Percentiles rank a stretch among this genome's conserved stretches.
Conservation (phyloP, 306 rosid genomes). For the cucumber (Cucumis sativus) region Cucumber_9930_V3 NC_026655.2:9293501-9294000, state of each 20-base stretch:
- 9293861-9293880: no score
- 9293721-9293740: neutral
- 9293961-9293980: no score
- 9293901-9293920: no score
- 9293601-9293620: conserved; percentile 32
- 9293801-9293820: neutral
- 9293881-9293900: no score
- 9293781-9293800: neutral
- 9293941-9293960: no score
- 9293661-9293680: conserved; percentile 65
- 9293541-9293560: conserved; percentile 73
- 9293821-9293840: neutral
- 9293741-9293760: neutral
- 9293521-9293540: conserved; percentile 36
- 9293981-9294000: no score
- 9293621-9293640: conserved; percentile 76
- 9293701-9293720: conserved; percentile 64
- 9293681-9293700: conserved; percentile 40
- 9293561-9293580: conserved; percentile 23
- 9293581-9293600: conserved; percentile 34
- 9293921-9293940: no score
- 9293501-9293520: neutral
- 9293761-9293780: neutral
- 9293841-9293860: neutral
- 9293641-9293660: conserved; percentile 77